Base-by-base conservation (phyloP, 2,329 filamentous ascomycete species). In the Neophaeococcomyces aloes region DNA sequence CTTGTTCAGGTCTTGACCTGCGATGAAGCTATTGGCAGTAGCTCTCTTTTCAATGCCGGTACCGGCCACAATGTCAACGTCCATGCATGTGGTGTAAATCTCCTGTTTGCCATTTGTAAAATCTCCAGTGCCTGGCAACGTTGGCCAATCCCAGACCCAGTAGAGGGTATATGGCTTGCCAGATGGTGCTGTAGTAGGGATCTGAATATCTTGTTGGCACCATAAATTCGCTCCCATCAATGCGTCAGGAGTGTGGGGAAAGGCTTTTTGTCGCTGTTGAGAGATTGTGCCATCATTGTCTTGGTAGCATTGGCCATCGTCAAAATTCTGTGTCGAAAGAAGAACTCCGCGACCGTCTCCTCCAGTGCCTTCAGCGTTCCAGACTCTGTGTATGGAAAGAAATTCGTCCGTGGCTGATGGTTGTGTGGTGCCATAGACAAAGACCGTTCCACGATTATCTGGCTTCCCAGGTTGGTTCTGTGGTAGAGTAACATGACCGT, bases 131-230 rank as follows among this genome's bases (percentile, higher is more conserved):
- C 56, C 54, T 8, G 64, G 56, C n/a, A 52, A 68, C 11, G 76
- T 80, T 2, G 82, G 81, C 86, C 87, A 98, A 62, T 94, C 83
- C 91, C 91, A 96, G 35, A 95, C 81, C 89, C 89, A 96, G 70
- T 94, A 94, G 40, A 94, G 65, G 2, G 86, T 89, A 61, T 88
- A 85, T 21, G 73, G 72, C 23, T 79, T 74, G 34, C 78, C 78
- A 7, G 69, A 61, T n/a, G 72, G 62, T 36, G 78, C 67, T 53
- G 83, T 74, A 4, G 68, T 58, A 0, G 91, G 91, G 11, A 98
- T 68, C 57, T 79, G 71, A 37, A 95, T 68, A 57, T 91, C 80
- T 29, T 80, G 80, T 63, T 95, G 88, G 65, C 91, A 96, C 67
- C 74, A 80, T 39, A 88, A 69, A 55, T 81, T 76, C 35, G 65